Base-by-base conservation (phyloP, 139 green algal species). In the Chlamydomonas applanata region DNA sequence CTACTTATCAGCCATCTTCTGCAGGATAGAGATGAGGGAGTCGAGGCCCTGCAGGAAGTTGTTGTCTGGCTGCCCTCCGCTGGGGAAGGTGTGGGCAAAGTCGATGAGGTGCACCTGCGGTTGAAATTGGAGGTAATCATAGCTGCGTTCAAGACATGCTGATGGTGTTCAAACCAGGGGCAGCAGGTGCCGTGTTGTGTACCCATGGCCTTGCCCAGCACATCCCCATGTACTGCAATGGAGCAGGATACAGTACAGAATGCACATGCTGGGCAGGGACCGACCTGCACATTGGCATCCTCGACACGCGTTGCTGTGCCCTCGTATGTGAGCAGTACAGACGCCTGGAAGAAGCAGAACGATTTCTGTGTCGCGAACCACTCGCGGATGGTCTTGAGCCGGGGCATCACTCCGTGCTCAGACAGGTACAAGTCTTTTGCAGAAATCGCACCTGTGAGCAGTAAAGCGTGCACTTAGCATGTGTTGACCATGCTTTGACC, bases 41-140 rank as follows among this genome's bases (percentile, higher is more conserved):
- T 62, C 52, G n/a, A 93, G 71, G 2, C 89, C 91, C 2, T 57
- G 33, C 27, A 92, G 54, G 61, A 95, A 91, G 74, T 96, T 96
- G 54, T 76, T 40, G 67, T 96, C 91, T 3, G 46, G 69, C 49
- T 80, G 52, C 35, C 77, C 82, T 9, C 84, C 63, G 40, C 77
- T 64, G 1, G 79, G 76, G 56, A 94, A 97, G 17, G 85, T 91
- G 81, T 97, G 92, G 14, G 92, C 92, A 86, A 97, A 97, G 81
- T 97, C 92, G 3, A 97, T 89, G n/a, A 92, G 66, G 25, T 76
- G 77, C n/a, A 91, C 57, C 0, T 34, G 13, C 60, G n/a, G n/a
- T n/a, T n/a, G n/a, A n/a, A n/a, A n/a, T n/a, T n/a, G n/a, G n/a
- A n/a, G n/a, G n/a, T n/a, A n/a, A n/a, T n/a, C n/a, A n/a, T n/a